Base-by-base conservation (phyloP, 2,329 filamentous ascomycete genomes). In the Fusarium protoensiforme region DNA sequence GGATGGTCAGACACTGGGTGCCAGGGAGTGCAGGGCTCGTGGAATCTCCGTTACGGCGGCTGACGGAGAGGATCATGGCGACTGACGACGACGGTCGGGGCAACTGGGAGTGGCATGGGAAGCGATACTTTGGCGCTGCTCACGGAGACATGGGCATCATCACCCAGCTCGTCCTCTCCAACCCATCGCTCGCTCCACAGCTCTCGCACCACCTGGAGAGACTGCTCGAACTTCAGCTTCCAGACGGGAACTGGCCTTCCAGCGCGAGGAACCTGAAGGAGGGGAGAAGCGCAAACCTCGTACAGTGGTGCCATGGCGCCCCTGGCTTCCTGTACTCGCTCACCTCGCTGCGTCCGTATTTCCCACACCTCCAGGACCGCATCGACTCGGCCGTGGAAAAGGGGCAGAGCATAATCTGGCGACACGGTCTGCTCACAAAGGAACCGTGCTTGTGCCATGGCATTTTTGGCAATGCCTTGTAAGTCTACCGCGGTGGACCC, bases 71-170 rank as follows among this genome's bases (percentile, higher is more conserved):
- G 39, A 92, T 94, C 63, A 83, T 94, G 73, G 81, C 84, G 18
- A 84, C 85, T 31, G 83, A 81, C 66, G 79, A 82, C 79, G 66
- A 85, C n/a, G 81, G 79, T 7, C 79, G 81, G 41, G 81, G 78
- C 7, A 79, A 81, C 1, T 94, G 92, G 92, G 87, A 85, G 70
- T 93, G 90, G 89, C 87, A 90, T 67, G 88, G 87, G 16, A 89
- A 89, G 73, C 78, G 83, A 20, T 93, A 92, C 76, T 83, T 92
- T 38, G 92, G 92, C 2, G 90, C 92, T 7, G 89, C 88, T 0
- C 91, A 94, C 77, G 92, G 92, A 9, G 87, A 89, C 14, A 88
- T 93, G 29, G 91, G 92, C 6, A 93, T 93, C 78, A 86, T 94
- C 64, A 91, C 89, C n/a, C 92, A 94, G 79, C 83, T 93, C 16